phyloP scores from a whole-genome alignment of 129 eudicot species.

The Centrapalus pauciflorus region DNA sequence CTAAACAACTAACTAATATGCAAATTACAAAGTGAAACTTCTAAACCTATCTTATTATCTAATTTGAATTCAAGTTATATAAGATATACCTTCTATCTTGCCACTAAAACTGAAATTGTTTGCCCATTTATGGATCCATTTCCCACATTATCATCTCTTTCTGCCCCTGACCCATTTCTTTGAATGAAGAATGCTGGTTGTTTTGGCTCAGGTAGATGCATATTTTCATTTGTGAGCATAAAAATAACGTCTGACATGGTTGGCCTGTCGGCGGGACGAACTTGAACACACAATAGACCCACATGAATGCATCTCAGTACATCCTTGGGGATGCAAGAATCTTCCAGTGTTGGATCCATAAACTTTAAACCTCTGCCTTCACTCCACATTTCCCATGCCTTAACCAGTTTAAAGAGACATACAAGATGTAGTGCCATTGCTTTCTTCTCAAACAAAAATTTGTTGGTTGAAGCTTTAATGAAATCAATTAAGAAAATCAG shows the following conservation, averaged over 20 bases:
- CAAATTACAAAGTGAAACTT: no score
- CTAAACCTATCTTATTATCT: no score
- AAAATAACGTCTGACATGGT: conserved; percentile 24
- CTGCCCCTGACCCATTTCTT: neutral
- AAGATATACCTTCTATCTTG: no score
- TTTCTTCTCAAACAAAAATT: no score
- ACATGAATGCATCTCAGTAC: conserved; percentile 36
- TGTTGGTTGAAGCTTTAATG: neutral
- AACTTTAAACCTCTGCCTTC: conserved; percentile 25
- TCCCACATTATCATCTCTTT: neutral
- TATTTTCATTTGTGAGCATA: conserved; percentile 32
- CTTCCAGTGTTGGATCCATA: conserved; percentile 26
- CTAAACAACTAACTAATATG: no score
- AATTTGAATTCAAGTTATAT: no score
- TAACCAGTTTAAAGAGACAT: neutral
- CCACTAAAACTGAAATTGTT: conserved; percentile 36
- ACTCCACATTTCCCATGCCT: conserved; percentile 38
- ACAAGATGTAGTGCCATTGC: no score
- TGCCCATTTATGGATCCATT: conserved; percentile 25
- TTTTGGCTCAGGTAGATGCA: conserved; percentile 37
- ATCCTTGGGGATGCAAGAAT: conserved; percentile 10
- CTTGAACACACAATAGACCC: conserved; percentile 33
- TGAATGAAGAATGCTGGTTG: conserved; percentile 40
- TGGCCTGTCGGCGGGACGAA: conserved; percentile 15
- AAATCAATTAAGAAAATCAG: neutral